Evolutionary conservation across 768 basidiomycete genomes (phyloP).

Genomic region (Suillus fuscotomentosus): DNA sequence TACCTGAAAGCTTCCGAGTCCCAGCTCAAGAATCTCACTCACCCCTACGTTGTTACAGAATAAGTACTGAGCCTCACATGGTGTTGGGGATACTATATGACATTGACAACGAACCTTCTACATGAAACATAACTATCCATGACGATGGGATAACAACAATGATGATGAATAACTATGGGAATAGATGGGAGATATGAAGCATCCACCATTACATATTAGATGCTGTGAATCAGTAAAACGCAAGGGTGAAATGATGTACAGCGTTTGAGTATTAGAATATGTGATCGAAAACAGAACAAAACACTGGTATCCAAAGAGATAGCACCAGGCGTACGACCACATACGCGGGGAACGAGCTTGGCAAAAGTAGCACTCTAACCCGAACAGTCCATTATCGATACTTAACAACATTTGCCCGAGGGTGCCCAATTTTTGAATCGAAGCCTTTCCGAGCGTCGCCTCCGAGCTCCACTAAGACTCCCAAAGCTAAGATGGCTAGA

Average conservation of each 20-base stretch:
- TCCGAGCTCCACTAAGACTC: conserved; percentile 68
- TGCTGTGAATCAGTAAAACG: conserved; percentile 16
- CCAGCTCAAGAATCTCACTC: background rate
- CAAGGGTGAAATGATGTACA: conserved; percentile 13
- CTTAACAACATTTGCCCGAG: conserved; percentile 63
- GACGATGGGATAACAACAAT: background rate
- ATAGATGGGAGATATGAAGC: conserved; percentile 9
- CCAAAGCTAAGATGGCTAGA: conserved; percentile 88
- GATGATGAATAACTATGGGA: conserved; percentile 6
- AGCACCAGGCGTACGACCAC: conserved; percentile 10
- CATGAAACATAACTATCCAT: background rate
- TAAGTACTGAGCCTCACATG: background rate
- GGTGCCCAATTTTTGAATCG: conserved; percentile 64
- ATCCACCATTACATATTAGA: conserved; percentile 20
- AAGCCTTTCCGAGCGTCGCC: conserved; percentile 56
- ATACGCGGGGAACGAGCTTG: background rate
- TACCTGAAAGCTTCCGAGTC: no score
- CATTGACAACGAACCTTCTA: background rate
- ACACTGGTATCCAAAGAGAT: conserved; percentile 24
- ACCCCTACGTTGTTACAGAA: background rate
- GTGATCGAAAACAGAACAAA: conserved; percentile 17
- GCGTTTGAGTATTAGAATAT: conserved; percentile 1
- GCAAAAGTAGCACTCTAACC: background rate
- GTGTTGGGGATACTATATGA: background rate
- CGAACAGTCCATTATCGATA: background rate